Base-by-base conservation (phyloP, 176 grass and related monocot genomes). In the Eragrostis curvula region DNA sequence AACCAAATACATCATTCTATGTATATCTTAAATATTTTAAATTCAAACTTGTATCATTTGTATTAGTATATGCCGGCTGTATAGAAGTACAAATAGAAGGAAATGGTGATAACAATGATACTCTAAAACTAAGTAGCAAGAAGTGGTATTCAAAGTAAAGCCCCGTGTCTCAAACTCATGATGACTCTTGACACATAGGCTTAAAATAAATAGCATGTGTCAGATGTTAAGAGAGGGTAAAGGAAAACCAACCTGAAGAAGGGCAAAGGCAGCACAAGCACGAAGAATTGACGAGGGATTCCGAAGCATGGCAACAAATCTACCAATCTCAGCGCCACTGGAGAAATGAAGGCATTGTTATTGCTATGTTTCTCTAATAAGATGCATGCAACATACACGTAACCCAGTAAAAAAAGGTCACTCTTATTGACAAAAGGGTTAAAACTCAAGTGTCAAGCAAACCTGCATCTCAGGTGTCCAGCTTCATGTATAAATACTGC, bases 401-500 rank as follows among this genome's bases (percentile, higher is more conserved):
- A 55, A 48, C 23, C n/a, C 20, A 57, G 40, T 32, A 32, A 70
- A 70, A 81, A 56, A 28, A 55, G 27, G 55, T 64, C 18, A 20
- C 56, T 36, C 32, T 40, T 13, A 27, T 39, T 70, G 24, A 59
- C 36, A 72, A 46, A 41, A 77, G 16, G 9, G 17, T 25, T 18
- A 65, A 57, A 76, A 47, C 16, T 58, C 3, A 63, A 85, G 60
- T 62, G 68, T 69, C 83, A 83, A 82, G 70, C 17, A 70, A 82
- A 99, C 93, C 93, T 99, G 97, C 97, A 99, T 99, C 97, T 93
- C 69, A 99, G 78, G 66, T 99, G 93, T 42, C 97, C 97, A 74
- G 97, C 97, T 91, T 99, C 97, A 42, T 99, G 87, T 88, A 99
- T 99, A 75, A 89, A 93, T 47, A 91, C 91, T 47, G 83, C 79